phyloP scores from a whole-genome alignment of 1,284 basidiomycete species.

The Ustilago esculenta region DNA sequence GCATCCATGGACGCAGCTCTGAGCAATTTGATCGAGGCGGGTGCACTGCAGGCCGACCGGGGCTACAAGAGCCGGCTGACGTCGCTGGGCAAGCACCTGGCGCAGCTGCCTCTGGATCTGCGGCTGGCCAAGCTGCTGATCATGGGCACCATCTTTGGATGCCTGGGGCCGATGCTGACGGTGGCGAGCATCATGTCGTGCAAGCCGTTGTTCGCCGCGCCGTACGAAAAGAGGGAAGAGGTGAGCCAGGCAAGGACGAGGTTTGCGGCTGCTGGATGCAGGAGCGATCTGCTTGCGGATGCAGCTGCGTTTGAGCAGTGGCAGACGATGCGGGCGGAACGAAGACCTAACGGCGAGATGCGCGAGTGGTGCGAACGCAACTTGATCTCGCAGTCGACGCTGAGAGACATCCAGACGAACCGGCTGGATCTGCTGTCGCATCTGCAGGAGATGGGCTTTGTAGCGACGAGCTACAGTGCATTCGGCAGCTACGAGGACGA shows the following conservation, averaged over 20 bases:
- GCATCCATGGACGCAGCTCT: slow-evolving; percentile 82
- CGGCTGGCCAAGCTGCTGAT: slow-evolving; percentile 80
- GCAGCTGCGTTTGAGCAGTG: slow-evolving; percentile 80
- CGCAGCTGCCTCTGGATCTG: slow-evolving; percentile 86
- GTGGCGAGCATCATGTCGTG: slow-evolving; percentile 81
- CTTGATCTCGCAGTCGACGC: slow-evolving; percentile 79
- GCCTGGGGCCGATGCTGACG: slow-evolving; percentile 62
- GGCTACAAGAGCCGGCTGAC: slow-evolving; percentile 73
- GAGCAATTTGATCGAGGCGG: slow-evolving; percentile 78
- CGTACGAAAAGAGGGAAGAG: slow-evolving; percentile 84
- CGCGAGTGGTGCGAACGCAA: slow-evolving; percentile 83
- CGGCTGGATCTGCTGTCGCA: slow-evolving; percentile 81
- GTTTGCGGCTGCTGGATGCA: slow-evolving; percentile 72
- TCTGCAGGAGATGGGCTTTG: slow-evolving; percentile 79
- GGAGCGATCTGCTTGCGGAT: slow-evolving; percentile 87
- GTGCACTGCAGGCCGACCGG: slow-evolving; percentile 76
- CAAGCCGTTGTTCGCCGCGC: slow-evolving; percentile 84
- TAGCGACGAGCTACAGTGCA: slow-evolving; percentile 67
- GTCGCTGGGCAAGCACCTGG: slow-evolving; percentile 81
- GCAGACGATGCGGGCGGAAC: slow-evolving; percentile 71
- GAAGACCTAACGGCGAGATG: slow-evolving; percentile 71
- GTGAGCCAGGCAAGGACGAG: slow-evolving; percentile 71
- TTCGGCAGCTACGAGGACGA: slow-evolving; percentile 66
- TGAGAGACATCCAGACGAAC: slow-evolving; percentile 84
- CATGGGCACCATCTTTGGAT: slow-evolving; percentile 62